Evolutionary conservation across 495 filamentous ascomycete species (phyloP), one percentile per base, ranked within the genome.

Genomic region (Penicillium cosmopolitanum): DNA sequence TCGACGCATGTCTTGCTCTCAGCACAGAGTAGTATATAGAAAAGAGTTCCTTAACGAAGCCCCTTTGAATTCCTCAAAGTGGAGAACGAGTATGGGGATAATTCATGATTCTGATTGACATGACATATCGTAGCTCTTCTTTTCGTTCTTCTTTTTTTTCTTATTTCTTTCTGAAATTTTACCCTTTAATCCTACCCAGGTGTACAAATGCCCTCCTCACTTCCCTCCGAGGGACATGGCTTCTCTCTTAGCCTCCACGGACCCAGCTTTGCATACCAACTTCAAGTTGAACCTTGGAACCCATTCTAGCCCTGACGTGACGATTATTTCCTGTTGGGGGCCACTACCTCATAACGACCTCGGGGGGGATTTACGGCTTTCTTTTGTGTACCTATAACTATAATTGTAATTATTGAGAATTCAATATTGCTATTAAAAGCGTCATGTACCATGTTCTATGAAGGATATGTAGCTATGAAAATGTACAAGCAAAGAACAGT

Each of bases 1-100:
- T 97, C 15, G 93, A 97, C 74, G 93, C 92, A 16, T 97, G 93
- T 71, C 85, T 97, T 58, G 91, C 92, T 53, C 74, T 97, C 50
- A 94, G 77, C 43, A 72, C 77, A 42, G 76, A 79, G 58, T 77
- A 73, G 66, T 66, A 64, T 58, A 66, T 69, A 68, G 59, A 62
- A 56, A 47, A 63, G 46, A 23, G 5, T 28, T 28, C 46, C 10
- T 28, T 19, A 25, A 48, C 21, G 42, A 60, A 31, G 42, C 19
- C 19, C 21, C 23, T 48, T 48, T 23, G 46, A 23, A 46, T 10
- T 7, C 5, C 9, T 12, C 19, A 48, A 12, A 48, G 18, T 28
- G 21, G 46, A 31, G 46, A 28, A 48, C 11, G 18, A 13, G 10
- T 12, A 48, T 11, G 11, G 46, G 21, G 18, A 48, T 48, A 12